Evolutionary conservation across 129 eudicot genomes (phyloP).

Genomic region (Sambucus nigra): DNA sequence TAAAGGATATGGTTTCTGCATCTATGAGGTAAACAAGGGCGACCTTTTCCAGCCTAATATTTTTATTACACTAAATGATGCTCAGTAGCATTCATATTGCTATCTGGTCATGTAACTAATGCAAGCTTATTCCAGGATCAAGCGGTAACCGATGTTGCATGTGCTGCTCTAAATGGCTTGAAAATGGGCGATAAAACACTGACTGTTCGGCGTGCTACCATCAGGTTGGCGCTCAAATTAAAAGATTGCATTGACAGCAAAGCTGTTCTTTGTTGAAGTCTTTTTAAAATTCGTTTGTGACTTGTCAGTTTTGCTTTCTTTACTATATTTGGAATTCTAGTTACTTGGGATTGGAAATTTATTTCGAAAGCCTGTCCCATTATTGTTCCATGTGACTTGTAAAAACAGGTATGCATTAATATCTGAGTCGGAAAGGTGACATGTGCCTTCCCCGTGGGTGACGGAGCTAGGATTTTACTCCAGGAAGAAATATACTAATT

Average conservation of each 20-base stretch:
- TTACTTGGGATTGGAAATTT: too few relatives aligned
- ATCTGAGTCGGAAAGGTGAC: too few relatives aligned
- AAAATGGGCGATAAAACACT: constrained; percentile 96
- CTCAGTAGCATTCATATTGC: not conserved
- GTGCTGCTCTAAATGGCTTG: constrained; percentile 86
- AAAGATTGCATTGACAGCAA: constrained; percentile 1
- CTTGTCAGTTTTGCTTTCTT: too few relatives aligned
- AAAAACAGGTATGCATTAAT: too few relatives aligned
- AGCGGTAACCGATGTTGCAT: constrained; percentile 77
- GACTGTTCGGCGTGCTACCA: constrained; percentile 83
- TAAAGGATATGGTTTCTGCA: constrained; percentile 89
- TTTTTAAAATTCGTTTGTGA: not conserved
- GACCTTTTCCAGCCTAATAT: too few relatives aligned
- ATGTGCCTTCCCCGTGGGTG: too few relatives aligned
- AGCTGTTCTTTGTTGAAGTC: not conserved
- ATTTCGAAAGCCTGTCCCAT: too few relatives aligned
- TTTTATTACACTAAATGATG: not conserved
- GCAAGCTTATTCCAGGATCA: constrained; percentile 47
- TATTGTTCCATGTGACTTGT: too few relatives aligned
- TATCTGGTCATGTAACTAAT: constrained; percentile 8
- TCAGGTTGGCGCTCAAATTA: constrained; percentile 39
- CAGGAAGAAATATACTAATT: too few relatives aligned
- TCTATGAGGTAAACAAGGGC: constrained; percentile 65
- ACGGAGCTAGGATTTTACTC: too few relatives aligned
- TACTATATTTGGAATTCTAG: too few relatives aligned